Conservation (phyloP, 257 asterid species). For the Haberlea rhodopensis region DNA sequence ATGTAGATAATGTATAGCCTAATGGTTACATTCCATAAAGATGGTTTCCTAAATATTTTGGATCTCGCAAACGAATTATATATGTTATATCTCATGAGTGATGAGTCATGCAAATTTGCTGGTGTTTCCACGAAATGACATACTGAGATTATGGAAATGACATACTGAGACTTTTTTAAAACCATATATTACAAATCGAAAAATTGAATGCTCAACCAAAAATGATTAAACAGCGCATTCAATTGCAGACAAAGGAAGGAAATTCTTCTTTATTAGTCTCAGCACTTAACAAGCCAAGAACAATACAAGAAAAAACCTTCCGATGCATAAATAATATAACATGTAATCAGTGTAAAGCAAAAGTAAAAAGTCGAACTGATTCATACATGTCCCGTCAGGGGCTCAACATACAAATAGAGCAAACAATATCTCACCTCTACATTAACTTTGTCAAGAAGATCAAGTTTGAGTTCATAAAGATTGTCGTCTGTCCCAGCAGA, state of each 20-base stretch:
- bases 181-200: background rate
- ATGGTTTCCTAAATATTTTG: too few relatives aligned
- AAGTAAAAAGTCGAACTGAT: background rate
- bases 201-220: background rate
- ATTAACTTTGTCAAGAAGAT: slow-evolving; percentile 71
- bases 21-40: background rate
- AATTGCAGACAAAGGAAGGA: background rate
- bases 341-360: background rate
- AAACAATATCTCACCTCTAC: slow-evolving; percentile 54
- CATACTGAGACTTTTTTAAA: too few relatives aligned
- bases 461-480: slow-evolving; percentile 68
- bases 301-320: too few relatives aligned
- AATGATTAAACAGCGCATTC: background rate
- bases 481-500: slow-evolving; percentile 67
- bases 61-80: background rate
- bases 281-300: background rate
- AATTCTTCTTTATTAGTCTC: background rate
- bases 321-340: background rate
- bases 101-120: background rate
- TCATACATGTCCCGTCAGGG: background rate
- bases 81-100: too few relatives aligned
- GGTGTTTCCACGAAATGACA: too few relatives aligned
- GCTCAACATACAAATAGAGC: background rate
- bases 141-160: too few relatives aligned
- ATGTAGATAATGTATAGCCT: too few relatives aligned